Conservation (phyloP, 2,329 filamentous ascomycete genomes). For the Colletotrichum musae region DNA sequence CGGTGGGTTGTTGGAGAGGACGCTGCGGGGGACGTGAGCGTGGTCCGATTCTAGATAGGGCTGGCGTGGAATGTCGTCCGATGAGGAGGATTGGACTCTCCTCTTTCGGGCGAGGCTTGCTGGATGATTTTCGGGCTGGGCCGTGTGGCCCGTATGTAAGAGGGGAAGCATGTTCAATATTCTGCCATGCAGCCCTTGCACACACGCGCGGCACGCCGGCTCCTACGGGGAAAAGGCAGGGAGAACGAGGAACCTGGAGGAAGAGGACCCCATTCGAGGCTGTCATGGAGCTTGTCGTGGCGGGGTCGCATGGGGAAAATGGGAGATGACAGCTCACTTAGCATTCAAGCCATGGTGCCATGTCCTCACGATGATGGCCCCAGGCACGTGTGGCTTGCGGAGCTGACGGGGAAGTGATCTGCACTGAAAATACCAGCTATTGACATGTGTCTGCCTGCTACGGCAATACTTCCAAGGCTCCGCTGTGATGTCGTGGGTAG, state of each 20-base stretch:
- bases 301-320: slow-evolving; percentile 10
- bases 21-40: slow-evolving; percentile 61
- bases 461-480: slow-evolving; percentile 20
- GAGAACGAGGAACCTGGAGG: background rate
- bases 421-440: slow-evolving; percentile 34
- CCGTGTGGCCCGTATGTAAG: background rate
- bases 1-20: slow-evolving; percentile 75
- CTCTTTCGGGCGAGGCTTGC: background rate
- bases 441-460: slow-evolving; percentile 27
- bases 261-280: background rate
- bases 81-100: background rate
- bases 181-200: background rate
- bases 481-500: background rate
- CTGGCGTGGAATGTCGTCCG: slow-evolving; percentile 16
- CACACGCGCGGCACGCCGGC: slow-evolving; percentile 7
- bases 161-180: background rate
- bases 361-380: slow-evolving; percentile 31
- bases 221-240: background rate
- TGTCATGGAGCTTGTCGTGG: background rate
- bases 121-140: background rate
- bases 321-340: slow-evolving; percentile 18
- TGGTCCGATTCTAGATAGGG: slow-evolving; percentile 64
- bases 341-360: slow-evolving; percentile 29
- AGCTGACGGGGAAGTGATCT: background rate
- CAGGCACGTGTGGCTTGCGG: background rate